Conservation (phyloP, 2,329 filamentous ascomycete species). For the Fusarium neocosmosporiellum region DNA sequence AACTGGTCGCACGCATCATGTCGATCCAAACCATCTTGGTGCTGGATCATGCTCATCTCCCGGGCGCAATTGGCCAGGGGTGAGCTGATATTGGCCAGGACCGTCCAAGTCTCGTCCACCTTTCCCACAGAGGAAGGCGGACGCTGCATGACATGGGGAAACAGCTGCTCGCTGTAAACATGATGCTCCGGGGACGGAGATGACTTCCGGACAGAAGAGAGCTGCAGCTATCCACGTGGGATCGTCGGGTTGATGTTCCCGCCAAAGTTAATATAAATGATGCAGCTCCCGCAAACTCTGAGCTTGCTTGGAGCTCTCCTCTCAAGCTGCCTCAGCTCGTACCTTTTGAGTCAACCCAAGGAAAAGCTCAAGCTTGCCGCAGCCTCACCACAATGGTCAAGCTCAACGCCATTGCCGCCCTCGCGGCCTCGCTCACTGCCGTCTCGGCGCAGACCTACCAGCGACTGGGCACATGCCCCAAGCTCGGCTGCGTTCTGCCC, state of each 20-base stretch:
- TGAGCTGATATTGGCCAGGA: slow-evolving; percentile 27
- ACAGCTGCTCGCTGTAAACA: neutral
- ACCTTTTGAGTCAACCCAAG: slow-evolving; percentile 8
- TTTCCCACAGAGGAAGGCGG: slow-evolving; percentile 41
- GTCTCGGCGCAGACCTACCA: slow-evolving; percentile 69
- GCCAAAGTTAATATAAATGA: slow-evolving; percentile 35
- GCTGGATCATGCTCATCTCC: slow-evolving; percentile 19
- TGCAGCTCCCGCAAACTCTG: slow-evolving; percentile 25
- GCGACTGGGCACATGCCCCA: slow-evolving; percentile 68
- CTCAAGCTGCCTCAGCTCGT: slow-evolving; percentile 33
- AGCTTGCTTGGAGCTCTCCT: slow-evolving; percentile 10
- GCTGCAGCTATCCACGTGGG: slow-evolving; percentile 34
- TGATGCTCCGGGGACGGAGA: slow-evolving; percentile 14
- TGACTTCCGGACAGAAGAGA: slow-evolving; percentile 27
- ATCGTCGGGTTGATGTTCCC: slow-evolving; percentile 6
- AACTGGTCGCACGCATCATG: slow-evolving; percentile 27
- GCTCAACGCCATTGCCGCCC: slow-evolving; percentile 49
- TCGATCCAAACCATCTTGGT: slow-evolving; percentile 35
- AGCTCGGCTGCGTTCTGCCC: slow-evolving; percentile 69
- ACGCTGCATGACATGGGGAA: slow-evolving; percentile 24
- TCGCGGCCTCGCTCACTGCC: slow-evolving; percentile 50
- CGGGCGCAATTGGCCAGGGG: slow-evolving; percentile 31
- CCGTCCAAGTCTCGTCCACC: slow-evolving; percentile 24
- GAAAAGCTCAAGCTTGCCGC: neutral
- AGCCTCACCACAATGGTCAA: slow-evolving; percentile 47